These are phyloP conservation scores for Fusarium torulosum DNA, from an alignment of 2,329 filamentous ascomycete species.

Conservation along the genomic window DNA sequence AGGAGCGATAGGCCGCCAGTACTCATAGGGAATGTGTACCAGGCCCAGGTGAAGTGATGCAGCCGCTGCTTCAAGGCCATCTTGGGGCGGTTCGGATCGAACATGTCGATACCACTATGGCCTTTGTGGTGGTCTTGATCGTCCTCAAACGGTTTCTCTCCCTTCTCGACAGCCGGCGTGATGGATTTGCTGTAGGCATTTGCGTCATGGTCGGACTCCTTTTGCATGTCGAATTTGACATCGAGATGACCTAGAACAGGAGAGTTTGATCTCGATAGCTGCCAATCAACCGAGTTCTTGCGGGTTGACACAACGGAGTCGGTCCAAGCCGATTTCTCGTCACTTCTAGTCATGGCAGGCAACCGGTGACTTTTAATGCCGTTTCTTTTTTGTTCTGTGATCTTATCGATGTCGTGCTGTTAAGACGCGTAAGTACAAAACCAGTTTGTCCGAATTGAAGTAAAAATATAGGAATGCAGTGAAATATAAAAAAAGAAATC, in stretches of 20 bases:
- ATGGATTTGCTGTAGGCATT: constrained; percentile 1
- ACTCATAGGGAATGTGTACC: constrained; percentile 2
- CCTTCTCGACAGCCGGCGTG: constrained; percentile 10
- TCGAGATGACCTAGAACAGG: neutral
- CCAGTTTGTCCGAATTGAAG: too few species aligned
- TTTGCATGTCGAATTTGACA: neutral
- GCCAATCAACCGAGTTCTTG: constrained; percentile 4
- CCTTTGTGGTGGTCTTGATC: neutral
- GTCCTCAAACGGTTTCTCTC: neutral
- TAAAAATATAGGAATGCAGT: too few species aligned
- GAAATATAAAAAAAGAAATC: too few species aligned
- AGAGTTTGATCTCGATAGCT: neutral
- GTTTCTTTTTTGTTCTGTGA: too few species aligned
- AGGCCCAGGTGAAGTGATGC: constrained; percentile 10
- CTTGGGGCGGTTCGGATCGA: constrained; percentile 17
- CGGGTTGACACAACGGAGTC: constrained; percentile 13
- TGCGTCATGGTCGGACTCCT: neutral
- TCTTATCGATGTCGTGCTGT: too few species aligned
- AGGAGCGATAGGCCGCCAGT: constrained; percentile 4
- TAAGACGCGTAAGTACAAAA: too few species aligned
- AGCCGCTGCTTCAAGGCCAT: constrained; percentile 8
- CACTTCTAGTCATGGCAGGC: neutral
- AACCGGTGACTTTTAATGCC: too few species aligned
- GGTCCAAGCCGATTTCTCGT: constrained; percentile 2
- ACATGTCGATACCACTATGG: neutral